A percentile compares a stretch with the other conserved stretches of the same genome.
Evolutionary conservation across 2,329 filamentous ascomycete species (phyloP).

Genomic region (Aspergillus oerlinghausenensis): DNA sequence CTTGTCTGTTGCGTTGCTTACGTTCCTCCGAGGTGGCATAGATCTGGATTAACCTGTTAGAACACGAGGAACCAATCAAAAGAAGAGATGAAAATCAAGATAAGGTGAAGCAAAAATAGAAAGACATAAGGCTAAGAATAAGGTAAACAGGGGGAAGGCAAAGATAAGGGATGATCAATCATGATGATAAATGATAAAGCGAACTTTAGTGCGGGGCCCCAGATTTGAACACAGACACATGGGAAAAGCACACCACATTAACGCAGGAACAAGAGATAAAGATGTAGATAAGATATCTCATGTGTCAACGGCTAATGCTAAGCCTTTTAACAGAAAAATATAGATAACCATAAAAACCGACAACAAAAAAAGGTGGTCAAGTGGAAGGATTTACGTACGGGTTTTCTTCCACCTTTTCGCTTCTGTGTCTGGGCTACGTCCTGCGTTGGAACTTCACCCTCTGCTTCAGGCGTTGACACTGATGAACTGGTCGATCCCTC

Average conservation of each 20-base stretch:
- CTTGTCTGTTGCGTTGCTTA: constrained; percentile 95
- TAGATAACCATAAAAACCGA: constrained; percentile 6
- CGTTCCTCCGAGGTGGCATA: constrained; percentile 98
- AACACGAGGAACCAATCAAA: not conserved
- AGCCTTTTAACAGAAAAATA: not conserved
- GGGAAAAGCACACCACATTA: not conserved
- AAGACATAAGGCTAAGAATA: constrained; percentile 12
- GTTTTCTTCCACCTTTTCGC: constrained; percentile 95
- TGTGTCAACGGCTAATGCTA: not conserved
- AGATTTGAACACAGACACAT: constrained; percentile 15
- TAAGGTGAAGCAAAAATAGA: constrained; percentile 5
- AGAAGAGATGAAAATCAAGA: not conserved
- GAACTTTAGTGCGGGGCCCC: constrained; percentile 27
- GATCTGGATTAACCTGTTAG: constrained; percentile 55
- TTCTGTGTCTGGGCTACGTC: constrained; percentile 62
- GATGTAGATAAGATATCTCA: constrained; percentile 7
- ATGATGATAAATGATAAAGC: constrained; percentile 16
- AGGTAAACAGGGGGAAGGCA: constrained; percentile 10
- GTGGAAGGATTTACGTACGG: constrained; percentile 57
- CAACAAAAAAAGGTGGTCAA: not conserved
- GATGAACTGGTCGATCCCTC: constrained; percentile 42
- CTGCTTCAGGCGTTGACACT: constrained; percentile 45
- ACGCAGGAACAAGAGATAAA: constrained; percentile 8
- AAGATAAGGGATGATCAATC: not conserved
- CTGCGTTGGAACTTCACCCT: constrained; percentile 36